Evolutionary conservation across 176 grass and related monocot species (phyloP).

Genomic region (Avena eriantha): DNA sequence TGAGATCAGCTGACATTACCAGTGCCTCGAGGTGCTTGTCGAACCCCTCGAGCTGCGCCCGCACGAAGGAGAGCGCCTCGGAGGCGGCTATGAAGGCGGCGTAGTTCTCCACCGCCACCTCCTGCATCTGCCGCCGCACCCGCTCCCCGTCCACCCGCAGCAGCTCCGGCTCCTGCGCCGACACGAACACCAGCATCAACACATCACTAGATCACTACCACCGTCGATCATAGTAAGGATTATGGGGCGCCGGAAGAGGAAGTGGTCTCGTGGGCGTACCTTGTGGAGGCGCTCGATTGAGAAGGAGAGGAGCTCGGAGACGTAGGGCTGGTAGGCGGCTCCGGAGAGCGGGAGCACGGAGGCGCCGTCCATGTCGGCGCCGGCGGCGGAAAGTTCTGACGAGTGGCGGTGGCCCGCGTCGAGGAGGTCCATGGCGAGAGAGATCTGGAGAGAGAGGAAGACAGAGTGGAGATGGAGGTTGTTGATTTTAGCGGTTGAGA

Average conservation of each 20-base stretch:
- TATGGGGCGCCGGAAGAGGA: neutral
- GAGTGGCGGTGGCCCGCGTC: slow-evolving; percentile 47
- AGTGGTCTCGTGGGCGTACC: slow-evolving; percentile 39
- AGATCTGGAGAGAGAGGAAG: slow-evolving; percentile 71
- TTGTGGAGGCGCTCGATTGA: slow-evolving; percentile 99
- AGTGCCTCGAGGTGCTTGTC: slow-evolving; percentile 85
- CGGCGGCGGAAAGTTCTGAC: slow-evolving; percentile 31
- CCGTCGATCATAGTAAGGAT: neutral
- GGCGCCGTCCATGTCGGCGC: slow-evolving; percentile 25
- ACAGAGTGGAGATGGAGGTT: slow-evolving; percentile 41
- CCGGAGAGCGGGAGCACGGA: slow-evolving; percentile 61
- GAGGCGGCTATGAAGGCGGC: slow-evolving; percentile 89
- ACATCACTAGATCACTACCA: neutral
- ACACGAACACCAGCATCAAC: slow-evolving; percentile 4
- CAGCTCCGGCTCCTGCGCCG: slow-evolving; percentile 90
- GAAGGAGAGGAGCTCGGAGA: slow-evolving; percentile 99
- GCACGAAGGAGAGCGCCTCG: slow-evolving; percentile 93
- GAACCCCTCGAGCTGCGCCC: slow-evolving; percentile 85
- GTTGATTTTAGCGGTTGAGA: slow-evolving; percentile 29
- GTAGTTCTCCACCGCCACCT: slow-evolving; percentile 99
- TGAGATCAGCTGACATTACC: slow-evolving; percentile 54
- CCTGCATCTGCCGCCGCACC: slow-evolving; percentile 98
- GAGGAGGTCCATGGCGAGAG: slow-evolving; percentile 58
- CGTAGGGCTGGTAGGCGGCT: slow-evolving; percentile 77
- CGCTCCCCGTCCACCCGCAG: slow-evolving; percentile 97